Evolutionary conservation across 805 yeast species (phyloP), one percentile per base, ranked within the genome.

Genomic region (Metschnikowia noctiluminum): DNA sequence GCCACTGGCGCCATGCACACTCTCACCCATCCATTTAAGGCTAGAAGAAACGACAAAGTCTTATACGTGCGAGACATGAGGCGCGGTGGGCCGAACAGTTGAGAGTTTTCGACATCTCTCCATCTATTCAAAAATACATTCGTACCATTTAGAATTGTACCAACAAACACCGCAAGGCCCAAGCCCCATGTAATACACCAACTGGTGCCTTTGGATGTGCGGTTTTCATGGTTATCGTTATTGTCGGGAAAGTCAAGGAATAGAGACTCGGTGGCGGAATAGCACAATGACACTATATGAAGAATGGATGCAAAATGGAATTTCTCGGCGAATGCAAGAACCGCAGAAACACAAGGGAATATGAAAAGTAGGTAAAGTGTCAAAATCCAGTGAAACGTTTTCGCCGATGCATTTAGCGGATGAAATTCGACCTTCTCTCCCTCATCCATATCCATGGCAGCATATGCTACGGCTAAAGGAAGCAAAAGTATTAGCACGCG

Each of bases 1-100:
- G 96, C 86, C 40, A 88, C 84, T 6, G 92, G 89, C 0, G 96
- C 92, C 69, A 92, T 69, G 44, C 90, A 82, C 31, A 80, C 78
- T 54, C 88, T 82, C 9, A 90, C 84, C 87, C 95, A 89, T 8
- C 95, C 94, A 7, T 81, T 73, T 11, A 83, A 48, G 0, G 75
- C 78, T 4, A 71, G 58, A 15, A 78, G 28, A 8, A 80, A 63
- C 3, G 88, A 76, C 1, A 79, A 57, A 0, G 67, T 57, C 53
- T 79, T 77, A 62, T 84, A 63, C 7, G 61, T 16, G 26, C 58
- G 51, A 15, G 45, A 36, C 32, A 53, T 36, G 21, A 43, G 32
- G 6, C 55, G 51, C 45, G 46, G 53, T 28, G 52, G 52, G n/a
- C 43, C 38, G 7, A 45, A 43, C 13, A 35, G 13, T 6, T 42